Base-by-base conservation (phyloP, 108 stramenopile genomes). In the Nannochloropsis gaditana region DNA sequence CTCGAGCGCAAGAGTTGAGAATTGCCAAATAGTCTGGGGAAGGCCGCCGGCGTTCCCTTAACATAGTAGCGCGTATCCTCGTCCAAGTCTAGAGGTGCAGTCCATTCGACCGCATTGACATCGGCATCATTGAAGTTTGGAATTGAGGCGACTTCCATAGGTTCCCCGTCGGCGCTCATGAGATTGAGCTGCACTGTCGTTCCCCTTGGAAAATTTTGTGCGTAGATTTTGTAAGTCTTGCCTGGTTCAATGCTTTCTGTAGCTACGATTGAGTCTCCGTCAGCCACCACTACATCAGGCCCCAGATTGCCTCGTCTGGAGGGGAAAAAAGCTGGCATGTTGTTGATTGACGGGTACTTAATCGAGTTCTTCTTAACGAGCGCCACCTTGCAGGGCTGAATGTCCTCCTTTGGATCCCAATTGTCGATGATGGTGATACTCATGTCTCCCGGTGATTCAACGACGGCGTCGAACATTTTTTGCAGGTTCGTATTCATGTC, bases 61-160 rank as follows among this genome's bases (percentile, higher is more conserved):
- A 73, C n/a, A n/a, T 73, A 73, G n/a, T n/a, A 73, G 3, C 59
- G 59, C 8, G n/a, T 6, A n/a, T 73, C 59, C n/a, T 73, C 59
- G 59, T 73, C 59, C 59, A 73, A 73, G 6, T 73, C 59, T 73
- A 73, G n/a, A 73, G 59, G 59, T 73, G 59, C 59, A n/a, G 59
- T 73, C 59, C 59, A 73, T 2, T 73, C 59, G 19, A 73, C 59
- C 6, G 59, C 15, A n/a, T 73, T 73, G 1, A 73, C 59, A n/a
- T 73, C 59, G 59, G 15, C n/a, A 73, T 73, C 59, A 73, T 73
- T 73, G n/a, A 73, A 73, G n/a, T 73, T 73, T n/a, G 59, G 59
- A 6, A 73, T 73, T 15, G 59, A 73, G 59, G 59, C 59, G 19
- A 73, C 59, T 73, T 73, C 19, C 4, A 73, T n/a, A n/a, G 59